Evolutionary conservation across 495 filamentous ascomycete species (phyloP), one percentile per base, ranked within the genome.

Genomic region (Daldinia loculata): DNA sequence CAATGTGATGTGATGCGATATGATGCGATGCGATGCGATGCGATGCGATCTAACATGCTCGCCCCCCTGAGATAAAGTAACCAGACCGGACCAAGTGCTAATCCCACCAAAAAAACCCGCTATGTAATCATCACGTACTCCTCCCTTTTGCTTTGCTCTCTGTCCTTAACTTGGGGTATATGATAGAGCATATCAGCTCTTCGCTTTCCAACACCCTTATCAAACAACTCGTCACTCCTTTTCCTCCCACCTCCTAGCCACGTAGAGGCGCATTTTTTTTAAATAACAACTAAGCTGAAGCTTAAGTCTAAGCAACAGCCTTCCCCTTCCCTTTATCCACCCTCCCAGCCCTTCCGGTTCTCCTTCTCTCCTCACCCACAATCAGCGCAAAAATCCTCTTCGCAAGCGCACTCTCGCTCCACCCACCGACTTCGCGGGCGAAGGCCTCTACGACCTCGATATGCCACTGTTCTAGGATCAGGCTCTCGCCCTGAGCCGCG

Each of bases 331-430:
- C 56, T 1, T 34, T 43, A 69, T 56, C 36, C 63, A 45, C 67
- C 53, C 72, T 56, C 1, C 43, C 57, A 14, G 7, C 26, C 30
- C 6, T 66, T 24, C 39, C 56, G n/a, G 7, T 38, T 38, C 53
- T 58, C 41, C 84, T 77, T 69, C 77, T 81, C 75, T 82, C 69
- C 68, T 84, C 82, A 3, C 81, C 83, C 0, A 83, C 75, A 15
- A 87, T 30, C n/a, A 86, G 67, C 17, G 83, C 81, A 74, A 87
- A 88, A 22, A 88, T 63, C 50, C 84, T 45, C 77, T 80, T 84
- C 1, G 80, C 84, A 12, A 88, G 75, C 19, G 66, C 75, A 32
- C 60, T 69, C 60, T 80, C 84, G 29, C 81, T 78, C 85, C 85
- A 87, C 19, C 77, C 75, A 8, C 77, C 78, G 6, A 85, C 79